Conservation (phyloP, 306 rosid genomes). For the Biancaea sappan region DNA sequence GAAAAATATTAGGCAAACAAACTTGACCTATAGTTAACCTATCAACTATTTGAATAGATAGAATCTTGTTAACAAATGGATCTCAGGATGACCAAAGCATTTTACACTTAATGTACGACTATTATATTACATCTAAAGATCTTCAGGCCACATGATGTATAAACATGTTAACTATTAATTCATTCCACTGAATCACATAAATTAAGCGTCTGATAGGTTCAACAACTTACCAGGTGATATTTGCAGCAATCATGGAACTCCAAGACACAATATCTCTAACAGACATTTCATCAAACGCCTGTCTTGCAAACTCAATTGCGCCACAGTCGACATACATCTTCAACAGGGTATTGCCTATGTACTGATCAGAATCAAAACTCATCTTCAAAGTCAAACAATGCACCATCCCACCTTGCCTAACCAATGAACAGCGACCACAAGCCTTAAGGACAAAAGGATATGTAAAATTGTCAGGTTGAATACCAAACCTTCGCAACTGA, state of each 20-base stretch:
- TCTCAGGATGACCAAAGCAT: neutral
- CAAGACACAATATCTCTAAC: constrained; percentile 63
- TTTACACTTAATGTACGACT: neutral
- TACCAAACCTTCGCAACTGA: constrained; percentile 32
- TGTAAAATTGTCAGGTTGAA: constrained; percentile 52
- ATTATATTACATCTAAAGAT: neutral
- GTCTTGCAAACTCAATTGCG: constrained; percentile 26
- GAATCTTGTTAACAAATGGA: neutral
- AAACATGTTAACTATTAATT: neutral
- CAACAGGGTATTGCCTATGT: constrained; percentile 51
- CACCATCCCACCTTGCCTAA: constrained; percentile 38
- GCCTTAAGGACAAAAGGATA: constrained; percentile 61
- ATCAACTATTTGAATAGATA: neutral
- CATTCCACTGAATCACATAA: neutral
- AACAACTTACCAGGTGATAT: constrained; percentile 39
- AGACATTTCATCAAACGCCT: constrained; percentile 58
- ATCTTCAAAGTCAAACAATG: constrained; percentile 50
- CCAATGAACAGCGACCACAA: constrained; percentile 39
- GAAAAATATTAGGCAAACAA: neutral
- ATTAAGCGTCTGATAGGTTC: neutral
- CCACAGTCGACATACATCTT: constrained; percentile 46
- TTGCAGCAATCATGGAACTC: constrained; percentile 61
- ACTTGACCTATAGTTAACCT: neutral
- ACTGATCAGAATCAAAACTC: constrained; percentile 40
- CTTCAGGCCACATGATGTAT: neutral